phyloP scores from a whole-genome alignment of 129 eudicot species.

The Lactuca sativa region DNA sequence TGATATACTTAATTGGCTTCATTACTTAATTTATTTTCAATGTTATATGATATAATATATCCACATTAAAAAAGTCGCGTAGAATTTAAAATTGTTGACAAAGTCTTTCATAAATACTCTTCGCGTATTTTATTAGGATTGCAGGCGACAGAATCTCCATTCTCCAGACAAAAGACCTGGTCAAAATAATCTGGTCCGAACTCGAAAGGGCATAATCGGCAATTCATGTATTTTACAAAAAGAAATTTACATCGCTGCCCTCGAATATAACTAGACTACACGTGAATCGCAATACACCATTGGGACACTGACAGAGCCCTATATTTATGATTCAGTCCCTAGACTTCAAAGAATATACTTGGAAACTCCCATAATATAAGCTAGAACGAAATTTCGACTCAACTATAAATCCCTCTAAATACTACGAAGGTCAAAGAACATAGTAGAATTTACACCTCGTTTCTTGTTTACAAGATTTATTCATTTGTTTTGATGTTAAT shows the following conservation, averaged over 20 bases:
- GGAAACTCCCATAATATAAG: neutral
- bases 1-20: too few relatives aligned
- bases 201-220: slow-evolving; percentile 3
- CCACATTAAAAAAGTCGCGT: too few relatives aligned
- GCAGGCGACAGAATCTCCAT: neutral
- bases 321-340: neutral
- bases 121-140: neutral
- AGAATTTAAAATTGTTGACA: neutral
- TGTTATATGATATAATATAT: too few relatives aligned
- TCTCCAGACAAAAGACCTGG: slow-evolving; percentile 22
- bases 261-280: neutral
- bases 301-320: neutral
- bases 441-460: too few relatives aligned
- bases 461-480: too few relatives aligned
- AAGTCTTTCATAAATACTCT: neutral
- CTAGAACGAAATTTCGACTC: neutral
- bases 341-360: neutral
- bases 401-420: too few relatives aligned
- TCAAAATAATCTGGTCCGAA: neutral
- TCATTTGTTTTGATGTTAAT: too few relatives aligned
- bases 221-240: neutral
- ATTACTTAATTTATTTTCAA: too few relatives aligned
- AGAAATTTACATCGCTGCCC: neutral
- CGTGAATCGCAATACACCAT: neutral
- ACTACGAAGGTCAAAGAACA: too few relatives aligned